phyloP scores from a whole-genome alignment of 768 basidiomycete genomes.

The Lactifluus echinatus region DNA sequence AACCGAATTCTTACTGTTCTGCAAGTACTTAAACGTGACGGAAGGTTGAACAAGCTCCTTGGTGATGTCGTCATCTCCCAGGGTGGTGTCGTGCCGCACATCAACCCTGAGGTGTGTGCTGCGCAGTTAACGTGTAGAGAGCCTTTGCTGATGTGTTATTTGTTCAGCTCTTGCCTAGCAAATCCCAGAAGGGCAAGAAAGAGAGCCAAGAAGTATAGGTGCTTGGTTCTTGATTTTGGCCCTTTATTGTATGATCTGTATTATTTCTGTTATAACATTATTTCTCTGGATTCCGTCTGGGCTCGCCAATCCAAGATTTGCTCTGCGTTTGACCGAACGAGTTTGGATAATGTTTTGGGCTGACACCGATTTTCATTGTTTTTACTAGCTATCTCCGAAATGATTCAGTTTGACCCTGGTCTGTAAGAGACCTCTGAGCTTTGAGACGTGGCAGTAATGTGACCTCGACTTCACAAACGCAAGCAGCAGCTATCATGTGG shows the following conservation, averaged over 20 bases:
- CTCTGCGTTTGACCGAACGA: neutral
- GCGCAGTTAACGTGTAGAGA: neutral
- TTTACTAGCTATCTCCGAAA: neutral
- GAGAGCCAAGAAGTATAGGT: constrained; percentile 33
- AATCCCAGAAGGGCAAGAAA: constrained; percentile 46
- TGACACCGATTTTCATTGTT: neutral
- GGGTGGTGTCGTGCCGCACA: constrained; percentile 87
- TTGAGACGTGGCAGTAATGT: too few species aligned
- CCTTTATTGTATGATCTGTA: constrained; percentile 20
- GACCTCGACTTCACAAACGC: too few species aligned
- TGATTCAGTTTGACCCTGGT: neutral
- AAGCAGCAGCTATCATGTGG: too few species aligned
- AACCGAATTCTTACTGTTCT: neutral
- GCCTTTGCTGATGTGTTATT: neutral
- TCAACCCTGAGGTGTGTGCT: constrained; percentile 46
- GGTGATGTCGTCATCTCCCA: constrained; percentile 88
- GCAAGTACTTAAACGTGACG: neutral
- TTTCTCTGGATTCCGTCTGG: constrained; percentile 5
- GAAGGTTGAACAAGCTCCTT: constrained; percentile 58
- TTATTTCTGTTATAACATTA: constrained; percentile 20
- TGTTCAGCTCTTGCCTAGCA: constrained; percentile 34
- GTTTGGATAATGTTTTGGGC: neutral
- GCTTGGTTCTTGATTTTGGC: neutral
- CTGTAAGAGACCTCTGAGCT: too few species aligned
- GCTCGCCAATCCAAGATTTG: neutral